phyloP scores from a whole-genome alignment of 164 flowering plant genomes.

The Cinnamomum chago region DNA sequence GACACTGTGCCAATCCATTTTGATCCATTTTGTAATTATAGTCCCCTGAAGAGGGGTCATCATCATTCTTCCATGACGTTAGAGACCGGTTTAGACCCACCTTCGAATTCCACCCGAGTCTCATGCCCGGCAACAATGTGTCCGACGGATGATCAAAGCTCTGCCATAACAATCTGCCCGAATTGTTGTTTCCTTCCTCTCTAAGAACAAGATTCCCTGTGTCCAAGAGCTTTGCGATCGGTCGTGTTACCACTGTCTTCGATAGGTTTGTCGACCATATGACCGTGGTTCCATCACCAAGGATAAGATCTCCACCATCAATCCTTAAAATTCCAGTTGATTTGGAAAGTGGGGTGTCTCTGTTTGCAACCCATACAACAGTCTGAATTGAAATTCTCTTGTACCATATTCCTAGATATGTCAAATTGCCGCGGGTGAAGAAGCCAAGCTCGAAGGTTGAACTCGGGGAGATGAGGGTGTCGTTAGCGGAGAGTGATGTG shows the following conservation, averaged over 20 bases:
- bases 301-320: conserved; percentile 26
- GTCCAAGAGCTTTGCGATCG: conserved; percentile 32
- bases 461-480: conserved; percentile 4
- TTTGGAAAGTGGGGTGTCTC: conserved; percentile 38
- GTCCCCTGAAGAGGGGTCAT: conserved; percentile 45
- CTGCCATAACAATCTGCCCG: neutral
- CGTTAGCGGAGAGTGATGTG: conserved; percentile 9
- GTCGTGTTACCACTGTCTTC: neutral
- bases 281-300: neutral
- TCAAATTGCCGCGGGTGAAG: conserved; percentile 8
- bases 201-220: conserved; percentile 42
- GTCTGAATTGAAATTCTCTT: conserved; percentile 10
- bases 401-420: conserved; percentile 15
- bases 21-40: conserved; percentile 25
- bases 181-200: conserved; percentile 13
- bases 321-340: conserved; percentile 23
- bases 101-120: conserved; percentile 22
- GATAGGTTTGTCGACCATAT: neutral
- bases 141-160: conserved; percentile 16
- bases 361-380: conserved; percentile 60
- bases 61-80: conserved; percentile 29
- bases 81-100: conserved; percentile 8
- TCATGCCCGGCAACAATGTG: conserved; percentile 31
- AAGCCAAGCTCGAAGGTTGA: conserved; percentile 3
- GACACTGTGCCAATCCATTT: conserved; percentile 31